Base-by-base conservation (phyloP, 257 asterid species). In the Penstemon davidsonii region DNA sequence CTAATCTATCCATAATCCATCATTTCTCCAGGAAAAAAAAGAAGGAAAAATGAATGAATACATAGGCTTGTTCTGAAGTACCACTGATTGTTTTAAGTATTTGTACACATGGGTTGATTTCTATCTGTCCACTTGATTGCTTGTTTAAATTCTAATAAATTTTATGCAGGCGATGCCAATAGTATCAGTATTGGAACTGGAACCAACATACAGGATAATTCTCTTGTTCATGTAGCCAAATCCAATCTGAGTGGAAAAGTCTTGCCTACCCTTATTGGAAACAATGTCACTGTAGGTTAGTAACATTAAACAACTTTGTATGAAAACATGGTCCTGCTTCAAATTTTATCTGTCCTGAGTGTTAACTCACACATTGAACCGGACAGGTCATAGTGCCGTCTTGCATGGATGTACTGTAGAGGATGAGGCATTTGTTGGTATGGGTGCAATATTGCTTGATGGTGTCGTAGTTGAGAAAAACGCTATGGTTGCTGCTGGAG, bases 401-500 rank as follows among this genome's bases (percentile, higher is more conserved):
- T 76, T 93, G 77, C 99, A 90, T 76, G 96, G 96, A 46, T 93
- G 99, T 66, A 93, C 96, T 54, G 92, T 93, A 38, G 97, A 90
- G 81, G 96, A 93, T 56, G 97, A 90, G 80, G 76, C 99, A 37
- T 93, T 88, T 80, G 84, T 90, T 45, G 99, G 99, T 64, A 93
- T 84, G 96, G 95, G 97, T 55, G 96, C 99, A 36, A 93, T 92
- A 4, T 77, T 93, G 83, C 99, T 93, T 81, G 99, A 90, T 64
- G 99, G 99, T 38, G 99, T 85, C 45, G 87, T 88, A 58, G 80
- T 93, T 53, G 97, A 93, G 80, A 93, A 93, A 78, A 83, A 93
- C 67, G 92, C 96, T 18, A 90, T 93, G 99, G 96, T 93, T 74
- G 99, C 99, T 78, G 97, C 97, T 60, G 99, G 99, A 72, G 99